Conservation (phyloP, 805 yeast species). For the Metschnikowia anglica region DNA sequence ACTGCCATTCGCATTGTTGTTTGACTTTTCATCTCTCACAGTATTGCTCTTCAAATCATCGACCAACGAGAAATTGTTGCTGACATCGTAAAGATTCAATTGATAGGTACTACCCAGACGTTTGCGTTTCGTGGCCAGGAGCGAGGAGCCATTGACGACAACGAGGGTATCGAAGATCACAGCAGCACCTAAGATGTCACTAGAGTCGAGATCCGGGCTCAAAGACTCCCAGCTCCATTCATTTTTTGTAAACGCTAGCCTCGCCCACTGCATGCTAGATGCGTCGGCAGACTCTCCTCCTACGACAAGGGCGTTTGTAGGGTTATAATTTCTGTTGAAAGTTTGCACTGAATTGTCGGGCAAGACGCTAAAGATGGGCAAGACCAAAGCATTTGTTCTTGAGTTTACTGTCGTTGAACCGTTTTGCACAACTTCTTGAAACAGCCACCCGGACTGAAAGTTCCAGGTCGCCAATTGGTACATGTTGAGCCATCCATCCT, state of each 20-base stretch:
- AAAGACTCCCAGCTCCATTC: constrained; percentile 41
- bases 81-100: constrained; percentile 42
- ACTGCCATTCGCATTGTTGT: constrained; percentile 23
- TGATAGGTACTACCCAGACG: constrained; percentile 24
- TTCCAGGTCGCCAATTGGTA: constrained; percentile 74
- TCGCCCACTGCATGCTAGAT: constrained; percentile 44
- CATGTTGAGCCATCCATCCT: constrained; percentile 68
- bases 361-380: constrained; percentile 50
- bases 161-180: constrained; percentile 51
- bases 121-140: neutral
- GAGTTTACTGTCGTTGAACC: constrained; percentile 43
- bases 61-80: constrained; percentile 34
- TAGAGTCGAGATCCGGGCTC: constrained; percentile 18
- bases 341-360: constrained; percentile 25
- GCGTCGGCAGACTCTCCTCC: constrained; percentile 55
- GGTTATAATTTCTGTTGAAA: constrained; percentile 33
- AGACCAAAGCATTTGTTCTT: constrained; percentile 49
- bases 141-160: constrained; percentile 31
- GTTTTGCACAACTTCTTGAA: constrained; percentile 30
- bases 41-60: constrained; percentile 26
- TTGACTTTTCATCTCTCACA: constrained; percentile 10
- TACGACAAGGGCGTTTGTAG: constrained; percentile 48
- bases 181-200: constrained; percentile 49
- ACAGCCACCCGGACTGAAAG: constrained; percentile 66
- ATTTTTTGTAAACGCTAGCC: constrained; percentile 33